Base-by-base conservation (phyloP, 345 rosid genomes). In the Lenwebbia sp. region DNA sequence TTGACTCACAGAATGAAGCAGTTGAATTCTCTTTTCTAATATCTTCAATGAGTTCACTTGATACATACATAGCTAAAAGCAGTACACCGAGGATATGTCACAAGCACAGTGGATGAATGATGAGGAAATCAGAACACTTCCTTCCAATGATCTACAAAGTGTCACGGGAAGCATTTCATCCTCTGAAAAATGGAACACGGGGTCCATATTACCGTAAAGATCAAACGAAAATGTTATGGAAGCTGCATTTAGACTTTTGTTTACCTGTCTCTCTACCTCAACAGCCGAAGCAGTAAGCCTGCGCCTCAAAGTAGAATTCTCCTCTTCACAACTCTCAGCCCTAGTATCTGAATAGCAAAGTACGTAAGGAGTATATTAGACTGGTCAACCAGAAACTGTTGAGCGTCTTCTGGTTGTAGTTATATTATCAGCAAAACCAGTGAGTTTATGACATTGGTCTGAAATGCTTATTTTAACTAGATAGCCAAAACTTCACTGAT, bases 221-320 rank as follows among this genome's bases (percentile, higher is more conserved):
- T 9, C 25, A 70, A 70, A 70, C 7, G 4, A 70, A 19, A 70
- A 70, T 33, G 47, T 19, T 44, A 33, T 70, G 78, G 78, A 56
- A 57, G 14, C 13, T 44, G 30, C 49, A 54, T 30, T 33, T 55
- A 51, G 19, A 85, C 84, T 86, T 85, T 49, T 15, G 83, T 74
- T 91, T 91, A 97, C 99, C 99, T 97, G 98, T 94, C 93, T 93
- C 89, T 97, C 99, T 44, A 97, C 90, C 92, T 97, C 99, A 83
- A 96, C 87, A 83, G 91, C 94, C 83, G 98, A 95, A 84, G 96
- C 96, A 85, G 94, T 86, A 57, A 97, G 98, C 89, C 95, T 95
- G 88, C 94, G 91, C 89, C 90, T 92, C 93, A 96, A 86, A 57
- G 90, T 75, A 21, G 95, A 90, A 88, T 90, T 92, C 84, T 94